Evolutionary conservation across 176 grass and related monocot genomes (phyloP).

Genomic region (Lolium rigidum): DNA sequence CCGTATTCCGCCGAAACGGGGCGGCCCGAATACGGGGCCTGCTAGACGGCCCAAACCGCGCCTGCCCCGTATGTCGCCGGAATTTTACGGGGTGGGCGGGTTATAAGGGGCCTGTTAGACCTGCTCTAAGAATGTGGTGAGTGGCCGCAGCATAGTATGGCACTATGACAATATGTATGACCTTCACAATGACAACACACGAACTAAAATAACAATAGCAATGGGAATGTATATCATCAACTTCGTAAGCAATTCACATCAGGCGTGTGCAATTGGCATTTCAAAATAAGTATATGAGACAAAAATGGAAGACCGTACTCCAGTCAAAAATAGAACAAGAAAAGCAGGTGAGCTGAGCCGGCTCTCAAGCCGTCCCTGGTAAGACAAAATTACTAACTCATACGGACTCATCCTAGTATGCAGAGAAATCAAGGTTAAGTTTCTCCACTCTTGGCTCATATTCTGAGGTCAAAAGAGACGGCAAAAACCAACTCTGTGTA

Average conservation of each 20-base stretch:
- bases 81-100: too few relatives aligned
- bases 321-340: neutral
- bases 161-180: neutral
- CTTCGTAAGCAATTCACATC: neutral
- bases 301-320: constrained; percentile 22
- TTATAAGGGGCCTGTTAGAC: too few relatives aligned
- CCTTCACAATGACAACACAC: neutral
- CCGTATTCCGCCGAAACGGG: too few relatives aligned
- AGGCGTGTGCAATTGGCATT: neutral
- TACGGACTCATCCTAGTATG: constrained; percentile 18
- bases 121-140: neutral
- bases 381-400: constrained; percentile 9
- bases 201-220: neutral
- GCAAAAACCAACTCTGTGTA: constrained; percentile 2
- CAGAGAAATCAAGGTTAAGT: constrained; percentile 29
- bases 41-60: too few relatives aligned
- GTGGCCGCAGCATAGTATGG: too few relatives aligned
- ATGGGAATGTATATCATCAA: neutral
- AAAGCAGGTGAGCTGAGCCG: neutral
- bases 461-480: neutral
- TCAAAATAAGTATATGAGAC: neutral
- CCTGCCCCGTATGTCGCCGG: too few relatives aligned
- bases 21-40: too few relatives aligned
- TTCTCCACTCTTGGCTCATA: constrained; percentile 2
- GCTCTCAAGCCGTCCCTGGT: constrained; percentile 4